Conservation (phyloP, 805 yeast genomes). For the Candida wancherniae region DNA sequence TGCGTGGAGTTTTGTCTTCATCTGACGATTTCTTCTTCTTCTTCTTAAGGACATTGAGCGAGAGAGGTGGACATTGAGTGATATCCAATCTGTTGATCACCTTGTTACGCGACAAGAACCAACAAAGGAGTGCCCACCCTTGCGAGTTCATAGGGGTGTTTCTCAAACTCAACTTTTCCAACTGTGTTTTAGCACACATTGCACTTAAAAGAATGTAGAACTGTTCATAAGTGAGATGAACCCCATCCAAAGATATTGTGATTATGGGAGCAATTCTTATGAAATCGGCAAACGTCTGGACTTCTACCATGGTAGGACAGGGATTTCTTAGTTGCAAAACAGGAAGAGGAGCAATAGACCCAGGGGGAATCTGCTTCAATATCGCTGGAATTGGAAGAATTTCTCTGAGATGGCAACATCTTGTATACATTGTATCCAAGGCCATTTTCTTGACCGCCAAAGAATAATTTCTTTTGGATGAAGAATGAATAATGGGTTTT, state of each 20-base stretch:
- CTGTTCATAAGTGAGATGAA: slow-evolving; percentile 69
- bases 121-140: slow-evolving; percentile 79
- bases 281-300: slow-evolving; percentile 84
- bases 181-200: slow-evolving; percentile 55
- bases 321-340: slow-evolving; percentile 74
- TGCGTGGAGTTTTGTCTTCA: slow-evolving; percentile 30
- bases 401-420: slow-evolving; percentile 91
- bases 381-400: slow-evolving; percentile 91
- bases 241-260: slow-evolving; percentile 75
- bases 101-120: slow-evolving; percentile 62
- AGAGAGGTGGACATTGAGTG: slow-evolving; percentile 58
- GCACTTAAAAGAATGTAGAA: slow-evolving; percentile 68
- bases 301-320: slow-evolving; percentile 84
- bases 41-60: slow-evolving; percentile 40
- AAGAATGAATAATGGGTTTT: slow-evolving; percentile 9
- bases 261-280: slow-evolving; percentile 79
- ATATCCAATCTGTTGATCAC: slow-evolving; percentile 59
- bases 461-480: slow-evolving; percentile 18
- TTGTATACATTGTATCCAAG: slow-evolving; percentile 74
- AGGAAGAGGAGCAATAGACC: slow-evolving; percentile 70
- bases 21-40: slow-evolving; percentile 24
- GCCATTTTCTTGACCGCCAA: slow-evolving; percentile 41
- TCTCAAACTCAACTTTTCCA: slow-evolving; percentile 71
- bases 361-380: slow-evolving; percentile 72
- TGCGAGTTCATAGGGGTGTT: slow-evolving; percentile 68